phyloP scores from a whole-genome alignment of 1,284 basidiomycete genomes.

The Neonothopanus nambi region DNA sequence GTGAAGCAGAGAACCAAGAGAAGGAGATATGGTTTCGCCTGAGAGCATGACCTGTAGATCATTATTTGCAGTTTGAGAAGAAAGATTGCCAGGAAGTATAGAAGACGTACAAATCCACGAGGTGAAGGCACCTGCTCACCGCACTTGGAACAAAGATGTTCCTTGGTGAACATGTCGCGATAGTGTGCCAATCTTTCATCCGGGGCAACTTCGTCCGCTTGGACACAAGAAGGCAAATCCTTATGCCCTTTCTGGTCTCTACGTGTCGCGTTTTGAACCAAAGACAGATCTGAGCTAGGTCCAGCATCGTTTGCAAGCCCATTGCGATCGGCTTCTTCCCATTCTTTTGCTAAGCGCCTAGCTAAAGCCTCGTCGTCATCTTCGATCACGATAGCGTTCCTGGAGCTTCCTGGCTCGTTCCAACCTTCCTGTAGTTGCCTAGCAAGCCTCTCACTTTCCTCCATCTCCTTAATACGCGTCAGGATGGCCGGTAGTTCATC shows the following conservation, averaged over 20 bases:
- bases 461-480: conserved; percentile 41
- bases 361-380: conserved; percentile 40
- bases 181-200: conserved; percentile 31
- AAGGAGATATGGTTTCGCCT: conserved; percentile 32
- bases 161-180: conserved; percentile 33
- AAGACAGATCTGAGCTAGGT: neutral
- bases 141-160: conserved; percentile 39
- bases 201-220: conserved; percentile 23
- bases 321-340: conserved; percentile 24
- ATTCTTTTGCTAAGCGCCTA: conserved; percentile 39
- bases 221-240: neutral
- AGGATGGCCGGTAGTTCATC: conserved; percentile 41
- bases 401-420: conserved; percentile 17
- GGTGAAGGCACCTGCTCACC: conserved; percentile 33
- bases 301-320: neutral
- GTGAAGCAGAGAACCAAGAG: conserved; percentile 41
- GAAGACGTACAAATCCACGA: conserved; percentile 37
- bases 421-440: conserved; percentile 34
- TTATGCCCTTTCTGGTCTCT: neutral
- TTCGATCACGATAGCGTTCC: conserved; percentile 19
- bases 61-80: conserved; percentile 2
- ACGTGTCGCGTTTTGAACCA: neutral
- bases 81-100: neutral
- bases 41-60: conserved; percentile 41
- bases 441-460: conserved; percentile 44